Base-by-base conservation (phyloP, 768 basidiomycete species). In the Mycena pura region DNA sequence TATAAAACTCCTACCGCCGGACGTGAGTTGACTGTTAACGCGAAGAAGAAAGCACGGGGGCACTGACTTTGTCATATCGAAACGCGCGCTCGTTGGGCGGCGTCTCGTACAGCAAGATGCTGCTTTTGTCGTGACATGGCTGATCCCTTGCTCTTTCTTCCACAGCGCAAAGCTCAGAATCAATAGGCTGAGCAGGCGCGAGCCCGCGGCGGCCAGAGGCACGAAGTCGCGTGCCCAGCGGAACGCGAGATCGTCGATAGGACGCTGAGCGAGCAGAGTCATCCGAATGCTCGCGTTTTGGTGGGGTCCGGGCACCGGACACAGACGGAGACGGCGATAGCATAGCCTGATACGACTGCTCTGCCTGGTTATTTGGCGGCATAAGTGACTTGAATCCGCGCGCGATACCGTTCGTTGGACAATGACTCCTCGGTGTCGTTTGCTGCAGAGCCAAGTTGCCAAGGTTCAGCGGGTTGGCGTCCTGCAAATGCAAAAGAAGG, bases 211-310 rank as follows among this genome's bases (percentile, higher is more conserved):
- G 5, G 91, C 91, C n/a, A 95, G 82, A 0, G 91, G 87, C 2
- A 92, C 90, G 69, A 84, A 94, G 72, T 95, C 93, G 0, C 89
- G 89, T 17, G 92, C 91, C 93, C 93, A 95, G 29, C 90, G 84
- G 43, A 93, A 68, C 2, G 91, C 90, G 9, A 90, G 75, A 45
- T 86, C 84, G 13, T 93, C 91, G 10, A 92, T 79, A 6, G 92
- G 69, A 89, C 28, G 76, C 78, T 11, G 84, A 81, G n/a, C n/a
- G n/a, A n/a, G n/a, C n/a, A n/a, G n/a, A n/a, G 46, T 86, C 85
- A 41, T 75, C 76, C 10, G 81, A 74, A 29, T 78, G 66, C 25
- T 75, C 15, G 25, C 63, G 59, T 5, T 31, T 17, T 31, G 66
- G 49, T 24, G 49, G 4, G 40, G 34, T 21, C 31, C 34, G 53